Percentiles rank a stretch among this genome's conserved stretches.
Conservation (phyloP, 2,329 filamentous ascomycete genomes). For the Exophiala aquamarina region DNA sequence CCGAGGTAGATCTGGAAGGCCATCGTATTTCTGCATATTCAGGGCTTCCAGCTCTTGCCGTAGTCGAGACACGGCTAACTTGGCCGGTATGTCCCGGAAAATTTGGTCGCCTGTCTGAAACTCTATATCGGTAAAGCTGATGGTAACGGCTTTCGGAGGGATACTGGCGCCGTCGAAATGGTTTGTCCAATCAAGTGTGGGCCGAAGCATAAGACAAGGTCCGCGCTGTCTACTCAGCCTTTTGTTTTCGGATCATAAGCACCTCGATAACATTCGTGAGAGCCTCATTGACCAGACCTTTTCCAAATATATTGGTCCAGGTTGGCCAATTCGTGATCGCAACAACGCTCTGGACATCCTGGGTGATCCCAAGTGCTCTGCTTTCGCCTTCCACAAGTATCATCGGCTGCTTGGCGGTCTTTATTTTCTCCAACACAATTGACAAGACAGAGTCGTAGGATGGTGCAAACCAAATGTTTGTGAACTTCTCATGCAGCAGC, state of each 20-base stretch:
- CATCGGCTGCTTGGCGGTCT: constrained; percentile 46
- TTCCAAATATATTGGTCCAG: constrained; percentile 47
- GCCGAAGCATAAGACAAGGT: constrained; percentile 49
- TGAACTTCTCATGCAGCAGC: constrained; percentile 59
- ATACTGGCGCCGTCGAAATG: constrained; percentile 32
- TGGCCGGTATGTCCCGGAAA: constrained; percentile 28
- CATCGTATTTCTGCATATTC: constrained; percentile 4
- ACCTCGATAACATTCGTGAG: constrained; percentile 47
- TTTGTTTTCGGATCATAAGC: constrained; percentile 34
- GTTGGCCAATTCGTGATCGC: constrained; percentile 47
- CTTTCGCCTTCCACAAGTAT: constrained; percentile 55
- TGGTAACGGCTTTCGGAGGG: constrained; percentile 35
- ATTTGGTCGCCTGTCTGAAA: constrained; percentile 33
- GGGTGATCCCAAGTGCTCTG: constrained; percentile 39
- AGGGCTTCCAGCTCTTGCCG: constrained; percentile 1
- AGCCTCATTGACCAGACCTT: constrained; percentile 51
- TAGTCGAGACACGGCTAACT: constrained; percentile 3
- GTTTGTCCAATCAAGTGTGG: constrained; percentile 49
- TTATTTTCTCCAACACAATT: constrained; percentile 51
- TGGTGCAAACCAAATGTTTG: constrained; percentile 40
- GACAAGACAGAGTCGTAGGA: constrained; percentile 50
- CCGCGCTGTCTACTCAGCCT: constrained; percentile 40
- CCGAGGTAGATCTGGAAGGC: no score
- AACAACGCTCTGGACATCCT: constrained; percentile 43
- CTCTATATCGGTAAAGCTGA: constrained; percentile 37